Base-by-base conservation (phyloP, 2,329 filamentous ascomycete genomes). In the Beauveria scarabaeidicola region DNA sequence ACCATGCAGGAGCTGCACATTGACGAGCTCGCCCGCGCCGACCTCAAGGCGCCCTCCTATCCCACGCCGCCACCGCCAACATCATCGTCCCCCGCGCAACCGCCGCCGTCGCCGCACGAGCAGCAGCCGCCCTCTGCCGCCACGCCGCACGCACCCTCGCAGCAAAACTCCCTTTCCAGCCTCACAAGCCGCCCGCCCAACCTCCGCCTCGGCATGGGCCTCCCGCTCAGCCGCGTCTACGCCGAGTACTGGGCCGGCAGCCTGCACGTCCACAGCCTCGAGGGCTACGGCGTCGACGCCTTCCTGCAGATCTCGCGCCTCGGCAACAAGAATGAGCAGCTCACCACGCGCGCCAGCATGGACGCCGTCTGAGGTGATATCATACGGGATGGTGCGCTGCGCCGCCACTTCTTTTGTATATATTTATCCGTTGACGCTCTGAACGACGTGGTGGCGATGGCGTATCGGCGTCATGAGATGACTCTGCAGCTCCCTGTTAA, bases 181-280 rank as follows among this genome's bases (percentile, higher is more conserved):
- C 78, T 99, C 46, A 90, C 90, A 1, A 89, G 86, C 61, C 82
- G 94, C 40, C 90, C 91, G 19, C 93, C 94, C 0, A 88, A 96
- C 69, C 77, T 97, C 62, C 84, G 91, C 11, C 80, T 99, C 1
- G 94, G 94, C 4, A 96, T 99, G 81, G 94, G 94, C 1, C 74
- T 99, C 55, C 94, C 94, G 0, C 86, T 99, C 75, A 96, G 92
- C 68, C 84, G 91, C 63, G 90, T 97, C 3, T 99, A 97, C 73
- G 91, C 93, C 29, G 93, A 97, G 73, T 97, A 97, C 73, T 99
- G 94, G 94, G 94, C 94, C 3, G 94, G 94, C 25, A 94, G 84
- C 67, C 77, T 99, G 9, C 89, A 96, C 68, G 74, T 97, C 61
- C 93, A 97, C 71, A 97, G 89, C 68, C 77, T 99, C 8, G 93